Conservation (phyloP, 345 rosid genomes). For the Salix caprea region DNA sequence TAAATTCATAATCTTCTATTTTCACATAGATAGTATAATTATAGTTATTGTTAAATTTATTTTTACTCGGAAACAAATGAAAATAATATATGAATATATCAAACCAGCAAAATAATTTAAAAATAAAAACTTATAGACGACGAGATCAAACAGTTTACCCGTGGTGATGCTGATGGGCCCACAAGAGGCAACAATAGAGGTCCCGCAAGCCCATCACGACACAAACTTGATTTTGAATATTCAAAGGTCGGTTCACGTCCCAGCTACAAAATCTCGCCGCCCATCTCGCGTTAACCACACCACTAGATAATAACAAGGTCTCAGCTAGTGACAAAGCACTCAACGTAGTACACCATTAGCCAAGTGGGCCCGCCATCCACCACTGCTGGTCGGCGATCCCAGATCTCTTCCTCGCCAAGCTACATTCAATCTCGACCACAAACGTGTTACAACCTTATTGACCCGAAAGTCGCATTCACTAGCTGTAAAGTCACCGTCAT, state of each 20-base stretch:
- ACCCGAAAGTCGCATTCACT: neutral
- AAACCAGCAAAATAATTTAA: too few relatives aligned
- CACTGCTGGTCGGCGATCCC: constrained; percentile 5
- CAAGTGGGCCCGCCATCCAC: neutral
- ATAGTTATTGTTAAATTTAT: too few relatives aligned
- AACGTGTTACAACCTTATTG: neutral
- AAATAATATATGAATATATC: too few relatives aligned
- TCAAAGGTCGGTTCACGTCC: constrained; percentile 7
- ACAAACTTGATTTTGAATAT: constrained; percentile 1
- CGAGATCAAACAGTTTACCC: neutral
- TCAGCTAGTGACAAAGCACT: neutral
- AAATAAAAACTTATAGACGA: neutral
- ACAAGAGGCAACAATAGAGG: neutral
- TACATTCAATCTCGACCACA: constrained; percentile 4
- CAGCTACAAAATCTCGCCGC: constrained; percentile 1
- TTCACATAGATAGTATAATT: too few relatives aligned
- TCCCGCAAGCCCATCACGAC: neutral
- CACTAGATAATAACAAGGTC: neutral
- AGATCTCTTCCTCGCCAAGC: neutral
- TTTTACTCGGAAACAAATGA: too few relatives aligned
- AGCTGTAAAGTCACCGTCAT: constrained; percentile 25
- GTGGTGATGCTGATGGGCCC: neutral
- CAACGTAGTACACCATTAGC: neutral
- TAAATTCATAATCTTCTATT: too few relatives aligned
- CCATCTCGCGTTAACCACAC: neutral